Base-by-base conservation (phyloP, 805 yeast genomes). In the Saccharomycopsis amapae region DNA sequence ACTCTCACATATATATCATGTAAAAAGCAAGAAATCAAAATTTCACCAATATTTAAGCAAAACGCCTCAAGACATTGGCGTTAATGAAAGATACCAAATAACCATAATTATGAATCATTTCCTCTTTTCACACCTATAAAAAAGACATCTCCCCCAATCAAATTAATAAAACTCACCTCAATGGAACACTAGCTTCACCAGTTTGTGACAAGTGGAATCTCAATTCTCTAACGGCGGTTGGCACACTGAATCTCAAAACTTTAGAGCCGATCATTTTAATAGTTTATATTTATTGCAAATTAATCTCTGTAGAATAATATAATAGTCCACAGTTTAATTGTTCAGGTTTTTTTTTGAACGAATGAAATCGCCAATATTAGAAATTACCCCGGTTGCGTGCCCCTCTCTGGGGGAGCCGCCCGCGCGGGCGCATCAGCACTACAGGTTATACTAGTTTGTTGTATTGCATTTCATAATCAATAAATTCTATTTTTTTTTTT, bases 121-220 rank as follows among this genome's bases (percentile, higher is more conserved):
- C 18, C 19, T 20, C 10, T 34, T 12, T 12, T 12, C 17, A 34
- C 15, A 34, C 10, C 12, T 12, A 12, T 12, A 34, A 12, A 34
- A 33, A 12, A n/a, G 31, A 28, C n/a, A n/a, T n/a, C n/a, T n/a
- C n/a, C n/a, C n/a, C n/a, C n/a, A n/a, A n/a, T n/a, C n/a, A n/a
- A n/a, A n/a, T n/a, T n/a, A n/a, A n/a, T n/a, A n/a, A n/a, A 6
- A 62, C 73, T 45, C 52, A 66, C 77, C 73, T 78, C 56, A 85
- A 68, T 5, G 83, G 78, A 7, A 67, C 70, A 12, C 89, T 76
- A 4, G 85, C 76, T 52, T 77, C 76, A n/a, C 84, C 83, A n/a
- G 81, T 72, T 63, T 83, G 93, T 26, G 87, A 81, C 53, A 85
- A 70, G 59, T 85, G 87, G 65, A 85, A 82, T 63, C 95, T 76